Evolutionary conservation across 1,139 yeast genomes (phyloP), one percentile per base, ranked within the genome.

Genomic region (Pichia sp.): DNA sequence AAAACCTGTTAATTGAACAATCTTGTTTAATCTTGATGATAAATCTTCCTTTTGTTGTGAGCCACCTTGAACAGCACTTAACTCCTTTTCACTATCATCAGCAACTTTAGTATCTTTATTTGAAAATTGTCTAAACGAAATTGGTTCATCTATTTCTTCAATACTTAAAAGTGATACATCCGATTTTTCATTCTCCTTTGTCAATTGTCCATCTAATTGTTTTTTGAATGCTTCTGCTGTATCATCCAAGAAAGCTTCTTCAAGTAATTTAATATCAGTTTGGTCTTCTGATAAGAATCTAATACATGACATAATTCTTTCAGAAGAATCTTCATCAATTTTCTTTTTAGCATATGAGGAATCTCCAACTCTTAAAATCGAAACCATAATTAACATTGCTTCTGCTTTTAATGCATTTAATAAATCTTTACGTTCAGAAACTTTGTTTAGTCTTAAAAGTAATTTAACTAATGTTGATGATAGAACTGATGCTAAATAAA

Each of bases 241-340:
- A 59, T 90, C 96, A 59, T 87, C 89, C 68, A 95, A 79, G 74
- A 88, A 93, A 36, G 95, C 89, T 48, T 76, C 68, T 60, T 86
- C 84, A 51, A 89, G 75, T 49, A 74, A 67, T 50, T 70, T 71
- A 48, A 72, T 73, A 47, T 70, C 68, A 31, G 68, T 62, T 50
- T 79, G 73, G 29, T 70, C 67, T 59, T 85, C 90, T 59, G 89
- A 79, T 62, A 91, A 75, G 52, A 85, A 80, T 63, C 84, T 83
- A 63, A 95, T 81, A 66, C 93, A 91, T 16, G 95, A 77, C 69
- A 89, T 75, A 54, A 95, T 85, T 72, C 98, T 82, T 71, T 93
- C 99, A 27, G 87, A 81, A 5, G 98, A 87, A 70, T 95, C 99
- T 71, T 93, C 99, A 65, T 93, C 98, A 58, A 91, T 91, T 63